A percentile compares a stretch with the other conserved stretches of the same genome.
Conservation (phyloP, 164 flowering plant genomes). For the Chloranthus sessilifolius region DNA sequence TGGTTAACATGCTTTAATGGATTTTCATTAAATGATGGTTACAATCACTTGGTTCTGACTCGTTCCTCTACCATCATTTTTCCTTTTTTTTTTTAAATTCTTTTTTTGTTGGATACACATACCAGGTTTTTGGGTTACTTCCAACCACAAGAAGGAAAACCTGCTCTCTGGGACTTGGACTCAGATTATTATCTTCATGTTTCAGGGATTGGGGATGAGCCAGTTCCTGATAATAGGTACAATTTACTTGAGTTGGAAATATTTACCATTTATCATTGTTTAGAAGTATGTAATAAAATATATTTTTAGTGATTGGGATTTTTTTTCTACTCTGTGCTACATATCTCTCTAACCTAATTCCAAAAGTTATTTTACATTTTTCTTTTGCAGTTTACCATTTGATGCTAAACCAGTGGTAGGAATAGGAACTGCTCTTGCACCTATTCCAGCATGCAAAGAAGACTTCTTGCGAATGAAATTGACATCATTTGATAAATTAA, state of each 20-base stretch:
- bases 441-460: constrained; percentile 84
- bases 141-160: constrained; percentile 91
- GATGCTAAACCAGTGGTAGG: constrained; percentile 27
- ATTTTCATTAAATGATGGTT: neutral
- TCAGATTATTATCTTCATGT: constrained; percentile 98
- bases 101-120: constrained; percentile 11
- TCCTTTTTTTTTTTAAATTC: neutral
- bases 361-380: neutral
- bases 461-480: constrained; percentile 76
- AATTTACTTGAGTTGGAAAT: no score
- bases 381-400: constrained; percentile 34
- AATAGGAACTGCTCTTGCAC: constrained; percentile 39
- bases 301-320: no score
- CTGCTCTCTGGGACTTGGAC: constrained; percentile 98
- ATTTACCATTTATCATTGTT: no score
- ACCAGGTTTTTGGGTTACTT: constrained; percentile 94
- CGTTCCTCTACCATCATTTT: neutral
- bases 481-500: constrained; percentile 84
- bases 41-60: neutral
- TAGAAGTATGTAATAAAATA: no score
- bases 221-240: constrained; percentile 46
- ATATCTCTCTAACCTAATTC: no score
- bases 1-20: no score
- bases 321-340: neutral
- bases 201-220: constrained; percentile 77